Base-by-base conservation (phyloP, 2,329 filamentous ascomycete genomes). In the Cordyceps cicadae region DNA sequence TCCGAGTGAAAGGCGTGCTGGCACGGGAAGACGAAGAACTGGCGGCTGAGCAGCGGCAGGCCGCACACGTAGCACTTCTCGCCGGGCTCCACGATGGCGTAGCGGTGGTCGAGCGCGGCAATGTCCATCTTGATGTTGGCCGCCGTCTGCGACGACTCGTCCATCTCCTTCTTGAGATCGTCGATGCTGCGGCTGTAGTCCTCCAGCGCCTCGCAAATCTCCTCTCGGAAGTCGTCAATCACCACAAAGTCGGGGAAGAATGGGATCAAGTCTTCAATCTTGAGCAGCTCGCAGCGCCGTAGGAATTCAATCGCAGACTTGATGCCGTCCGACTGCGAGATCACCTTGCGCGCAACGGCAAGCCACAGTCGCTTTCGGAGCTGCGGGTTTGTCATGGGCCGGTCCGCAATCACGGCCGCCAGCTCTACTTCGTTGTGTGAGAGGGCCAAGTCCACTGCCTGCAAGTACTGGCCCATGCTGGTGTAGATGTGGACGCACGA, bases 221-320 rank as follows among this genome's bases (percentile, higher is more conserved):
- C 94, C 64, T 97, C 92, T 71, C 97, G 97, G 81, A 99, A 99
- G 73, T 97, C 94, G 71, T 99, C 94, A 64, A 99, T 97, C 56
- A 97, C 89, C 26, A 97, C 92, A 70, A 99, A 99, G 72, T 99
- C 94, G 0, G 94, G 94, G 76, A 99, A 99, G 78, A 99, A 97
- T 0, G 94, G 94, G 46, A 99, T 97, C 34, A 99, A 77, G 69
- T 99, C 94, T 75, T 99, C 94, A 64, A 99, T 99, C 64, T 89
- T 88, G 54, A 99, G 83, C 14, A 97, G 81, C 63, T 97, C 92
- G 71, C 93, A 97, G 11, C 91, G 87, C 66, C 91, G 90, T 14
- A 97, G 81, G 70, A 99, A 97, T 63, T 95, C 90, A 66, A 99
- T 96, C 2, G 94, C 94, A 37, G 88, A 83, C 75, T 91, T 97